Conservation (phyloP, 108 stramenopile species). For the Chaetoceros tenuissimus region DNA sequence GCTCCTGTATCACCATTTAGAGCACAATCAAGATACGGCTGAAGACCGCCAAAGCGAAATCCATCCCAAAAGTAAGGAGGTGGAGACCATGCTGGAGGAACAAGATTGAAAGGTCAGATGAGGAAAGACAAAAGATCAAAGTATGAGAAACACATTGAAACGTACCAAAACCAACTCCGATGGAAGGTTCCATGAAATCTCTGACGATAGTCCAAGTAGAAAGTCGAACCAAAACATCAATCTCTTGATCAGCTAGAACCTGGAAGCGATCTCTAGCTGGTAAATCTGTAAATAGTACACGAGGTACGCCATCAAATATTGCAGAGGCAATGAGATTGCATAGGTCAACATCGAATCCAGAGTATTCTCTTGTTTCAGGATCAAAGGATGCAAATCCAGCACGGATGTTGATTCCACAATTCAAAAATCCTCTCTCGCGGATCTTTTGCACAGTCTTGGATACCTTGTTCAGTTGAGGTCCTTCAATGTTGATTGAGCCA, state of each 20-base stretch:
- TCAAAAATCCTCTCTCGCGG: conserved; percentile 16
- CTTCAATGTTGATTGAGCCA: conserved; percentile 8
- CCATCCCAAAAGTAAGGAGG: neutral
- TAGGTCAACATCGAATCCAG: conserved; percentile 41
- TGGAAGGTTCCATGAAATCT: conserved; percentile 19
- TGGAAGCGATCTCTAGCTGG: conserved; percentile 16
- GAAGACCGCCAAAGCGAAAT: neutral
- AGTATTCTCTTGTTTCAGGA: conserved; percentile 1
- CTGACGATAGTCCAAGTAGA: conserved; percentile 15
- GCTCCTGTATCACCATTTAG: conserved; percentile 14
- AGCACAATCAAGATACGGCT: conserved; percentile 27
- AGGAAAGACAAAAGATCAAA: conserved; percentile 19
- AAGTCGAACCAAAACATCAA: conserved; percentile 42
- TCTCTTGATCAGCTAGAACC: conserved; percentile 19
- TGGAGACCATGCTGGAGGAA: neutral
- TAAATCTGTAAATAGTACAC: conserved; percentile 20
- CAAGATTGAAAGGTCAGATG: neutral
- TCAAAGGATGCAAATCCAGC: conserved; percentile 14
- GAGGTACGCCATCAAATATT: conserved; percentile 25
- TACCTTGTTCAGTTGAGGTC: neutral
- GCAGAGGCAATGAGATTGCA: conserved; percentile 41
- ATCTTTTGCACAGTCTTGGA: conserved; percentile 17
- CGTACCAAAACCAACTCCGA: conserved; percentile 22
- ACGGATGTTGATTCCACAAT: conserved; percentile 31
- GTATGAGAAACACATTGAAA: conserved; percentile 38